Evolutionary conservation across 2,329 filamentous ascomycete species (phyloP).

Genomic region (Colletotrichum sp.): DNA sequence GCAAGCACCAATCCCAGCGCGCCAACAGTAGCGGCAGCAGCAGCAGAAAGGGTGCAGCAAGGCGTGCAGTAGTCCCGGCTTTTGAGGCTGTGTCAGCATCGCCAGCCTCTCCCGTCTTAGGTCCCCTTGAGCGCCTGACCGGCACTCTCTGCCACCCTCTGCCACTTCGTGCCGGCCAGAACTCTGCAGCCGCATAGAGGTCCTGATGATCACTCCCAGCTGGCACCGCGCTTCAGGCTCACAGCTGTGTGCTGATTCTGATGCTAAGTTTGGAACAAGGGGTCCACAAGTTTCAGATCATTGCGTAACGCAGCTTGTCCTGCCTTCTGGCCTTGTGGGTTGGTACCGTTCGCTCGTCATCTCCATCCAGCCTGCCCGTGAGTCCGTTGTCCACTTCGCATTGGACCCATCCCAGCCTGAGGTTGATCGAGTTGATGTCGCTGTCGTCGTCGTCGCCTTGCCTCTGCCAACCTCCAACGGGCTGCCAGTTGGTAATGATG

Average conservation of each 20-base stretch:
- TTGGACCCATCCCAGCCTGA: conserved; percentile 2
- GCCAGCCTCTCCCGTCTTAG: conserved; percentile 16
- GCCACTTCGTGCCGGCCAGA: background rate
- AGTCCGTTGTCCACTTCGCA: background rate
- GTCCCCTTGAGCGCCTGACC: background rate
- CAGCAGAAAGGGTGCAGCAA: conserved; percentile 3
- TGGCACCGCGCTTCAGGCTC: background rate
- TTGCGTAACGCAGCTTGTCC: conserved; percentile 8
- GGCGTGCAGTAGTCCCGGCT: conserved; percentile 19
- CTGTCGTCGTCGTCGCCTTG: background rate
- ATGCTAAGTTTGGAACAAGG: conserved; percentile 19
- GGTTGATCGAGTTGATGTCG: background rate
- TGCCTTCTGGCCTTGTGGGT: background rate
- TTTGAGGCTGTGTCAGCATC: conserved; percentile 22
- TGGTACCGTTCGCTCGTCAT: background rate
- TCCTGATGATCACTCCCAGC: background rate
- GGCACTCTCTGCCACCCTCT: background rate
- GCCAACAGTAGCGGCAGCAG: background rate
- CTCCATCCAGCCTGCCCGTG: background rate
- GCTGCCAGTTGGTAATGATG: background rate
- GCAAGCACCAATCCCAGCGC: background rate
- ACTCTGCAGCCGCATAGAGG: background rate
- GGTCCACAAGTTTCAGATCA: conserved; percentile 15
- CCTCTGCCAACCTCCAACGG: background rate
- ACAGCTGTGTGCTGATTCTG: background rate